These are phyloP conservation scores for Jamesozyma piceae DNA, from an alignment of 805 yeast species.

Conservation along the genomic window DNA sequence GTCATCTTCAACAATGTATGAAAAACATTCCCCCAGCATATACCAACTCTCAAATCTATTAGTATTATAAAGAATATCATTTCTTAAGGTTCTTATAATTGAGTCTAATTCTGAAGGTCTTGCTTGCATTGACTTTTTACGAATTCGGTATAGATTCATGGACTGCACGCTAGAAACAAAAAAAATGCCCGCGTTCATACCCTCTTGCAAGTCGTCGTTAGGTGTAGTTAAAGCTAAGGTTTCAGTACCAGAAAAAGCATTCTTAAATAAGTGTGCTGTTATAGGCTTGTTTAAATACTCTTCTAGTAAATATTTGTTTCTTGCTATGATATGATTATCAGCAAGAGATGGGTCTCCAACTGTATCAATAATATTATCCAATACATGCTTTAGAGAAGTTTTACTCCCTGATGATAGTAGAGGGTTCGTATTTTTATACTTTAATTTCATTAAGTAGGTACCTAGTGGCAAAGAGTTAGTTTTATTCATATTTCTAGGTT, in stretches of 20 bases:
- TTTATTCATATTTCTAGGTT: conserved; percentile 32
- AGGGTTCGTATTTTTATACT: conserved; percentile 45
- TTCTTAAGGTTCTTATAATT: conserved; percentile 54
- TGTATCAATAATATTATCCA: conserved; percentile 64
- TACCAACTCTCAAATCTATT: conserved; percentile 79
- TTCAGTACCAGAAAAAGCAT: conserved; percentile 44
- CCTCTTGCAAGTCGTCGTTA: conserved; percentile 37
- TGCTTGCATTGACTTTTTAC: conserved; percentile 73
- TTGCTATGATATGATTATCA: conserved; percentile 33
- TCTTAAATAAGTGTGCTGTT: conserved; percentile 37
- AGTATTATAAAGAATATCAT: conserved; percentile 60
- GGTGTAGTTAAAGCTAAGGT: conserved; percentile 27
- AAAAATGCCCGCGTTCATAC: conserved; percentile 57
- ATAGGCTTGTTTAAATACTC: conserved; percentile 41
- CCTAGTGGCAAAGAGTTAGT: conserved; percentile 25
- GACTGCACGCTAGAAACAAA: conserved; percentile 28
- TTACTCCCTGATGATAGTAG: conserved; percentile 46
- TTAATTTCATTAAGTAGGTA: conserved; percentile 30
- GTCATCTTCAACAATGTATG: conserved; percentile 77
- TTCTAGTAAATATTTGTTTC: conserved; percentile 39
- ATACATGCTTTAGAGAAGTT: conserved; percentile 59
- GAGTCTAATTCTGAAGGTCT: conserved; percentile 72
- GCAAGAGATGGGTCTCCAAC: conserved; percentile 54
- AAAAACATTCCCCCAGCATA: conserved; percentile 68
- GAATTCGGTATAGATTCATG: conserved; percentile 34